Conservation (phyloP, 148 eudicot species). For the Rhododendron mucronatum region DNA sequence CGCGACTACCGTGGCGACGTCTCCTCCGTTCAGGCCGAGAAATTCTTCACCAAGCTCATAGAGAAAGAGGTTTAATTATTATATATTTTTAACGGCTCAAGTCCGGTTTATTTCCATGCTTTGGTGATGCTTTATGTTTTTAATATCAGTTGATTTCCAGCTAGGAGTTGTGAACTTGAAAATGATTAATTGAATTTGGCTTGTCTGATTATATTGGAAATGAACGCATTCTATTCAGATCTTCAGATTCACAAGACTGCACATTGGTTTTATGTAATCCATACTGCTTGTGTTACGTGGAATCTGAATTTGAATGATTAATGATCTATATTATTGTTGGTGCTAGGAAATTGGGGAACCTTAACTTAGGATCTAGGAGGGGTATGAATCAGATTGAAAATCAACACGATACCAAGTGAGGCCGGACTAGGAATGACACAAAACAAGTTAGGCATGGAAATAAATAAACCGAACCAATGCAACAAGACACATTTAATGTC, state of each 20-base stretch:
- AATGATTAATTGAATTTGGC: neutral
- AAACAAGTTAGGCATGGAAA: neutral
- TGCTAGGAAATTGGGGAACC: neutral
- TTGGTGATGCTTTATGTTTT: neutral
- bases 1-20: conserved; percentile 96
- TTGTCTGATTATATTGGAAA: neutral
- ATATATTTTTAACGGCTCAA: neutral
- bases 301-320: neutral
- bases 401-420: neutral
- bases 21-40: conserved; percentile 63
- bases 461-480: too few relatives aligned
- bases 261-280: neutral
- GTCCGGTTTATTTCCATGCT: neutral
- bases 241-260: neutral
- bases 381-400: neutral
- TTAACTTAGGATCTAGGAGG: neutral
- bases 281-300: neutral
- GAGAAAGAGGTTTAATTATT: conserved; percentile 54
- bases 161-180: neutral
- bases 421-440: neutral
- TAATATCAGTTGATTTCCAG: neutral
- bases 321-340: neutral
- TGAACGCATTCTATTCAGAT: neutral
- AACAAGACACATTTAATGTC: too few relatives aligned
- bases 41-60: conserved; percentile 81